Conservation (phyloP, 169 alveolate species). For the Cryptosporidium canis region DNA sequence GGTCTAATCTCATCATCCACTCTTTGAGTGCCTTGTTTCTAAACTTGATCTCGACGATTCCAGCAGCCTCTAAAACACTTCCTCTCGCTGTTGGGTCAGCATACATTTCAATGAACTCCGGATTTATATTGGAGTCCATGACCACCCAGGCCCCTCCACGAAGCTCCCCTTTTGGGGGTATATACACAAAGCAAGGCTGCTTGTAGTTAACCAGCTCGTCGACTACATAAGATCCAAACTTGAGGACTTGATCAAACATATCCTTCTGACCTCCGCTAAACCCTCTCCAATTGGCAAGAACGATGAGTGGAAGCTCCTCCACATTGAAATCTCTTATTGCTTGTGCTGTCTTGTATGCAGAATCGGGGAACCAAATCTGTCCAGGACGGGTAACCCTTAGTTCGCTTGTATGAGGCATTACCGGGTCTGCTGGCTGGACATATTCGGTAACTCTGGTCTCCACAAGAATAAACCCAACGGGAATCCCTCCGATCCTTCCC, state of each 20-base stretch:
- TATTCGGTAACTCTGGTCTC: conserved; percentile 79
- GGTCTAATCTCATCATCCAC: conserved; percentile 77
- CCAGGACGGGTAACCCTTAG: conserved; percentile 80
- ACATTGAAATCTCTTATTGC: conserved; percentile 85
- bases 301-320: conserved; percentile 83
- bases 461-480: conserved; percentile 81
- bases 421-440: conserved; percentile 81
- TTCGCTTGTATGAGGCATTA: conserved; percentile 78
- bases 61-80: conserved; percentile 84
- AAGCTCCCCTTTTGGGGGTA: conserved; percentile 84
- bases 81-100: conserved; percentile 85
- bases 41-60: conserved; percentile 82
- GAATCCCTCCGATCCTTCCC: conserved; percentile 83
- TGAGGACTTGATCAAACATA: conserved; percentile 83
- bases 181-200: conserved; percentile 85
- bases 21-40: conserved; percentile 78
- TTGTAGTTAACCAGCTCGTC: conserved; percentile 83
- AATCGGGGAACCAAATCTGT: conserved; percentile 84
- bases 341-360: conserved; percentile 89
- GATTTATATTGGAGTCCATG: conserved; percentile 83
- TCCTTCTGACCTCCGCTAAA: conserved; percentile 88
- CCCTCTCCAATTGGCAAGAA: conserved; percentile 83
- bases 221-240: conserved; percentile 84
- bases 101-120: conserved; percentile 84
- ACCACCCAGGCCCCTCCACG: conserved; percentile 90